Evolutionary conservation across 495 filamentous ascomycete genomes (phyloP).

Genomic region (Oleoguttula mirabilis): DNA sequence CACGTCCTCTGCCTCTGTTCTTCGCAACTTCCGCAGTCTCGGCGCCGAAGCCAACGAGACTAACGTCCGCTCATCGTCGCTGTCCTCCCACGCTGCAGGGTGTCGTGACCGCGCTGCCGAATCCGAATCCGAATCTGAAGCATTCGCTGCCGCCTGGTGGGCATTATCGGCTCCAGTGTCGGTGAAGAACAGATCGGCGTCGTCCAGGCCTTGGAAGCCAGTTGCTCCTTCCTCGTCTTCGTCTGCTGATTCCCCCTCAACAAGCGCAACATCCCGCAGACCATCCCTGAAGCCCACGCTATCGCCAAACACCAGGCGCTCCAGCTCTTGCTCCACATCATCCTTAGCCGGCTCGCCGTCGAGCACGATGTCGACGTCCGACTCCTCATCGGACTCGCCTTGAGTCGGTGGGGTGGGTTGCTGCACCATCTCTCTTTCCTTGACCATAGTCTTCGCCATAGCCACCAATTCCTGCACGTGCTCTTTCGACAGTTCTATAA

Average conservation of each 20-base stretch:
- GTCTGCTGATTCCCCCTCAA: constrained; percentile 27
- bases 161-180: constrained; percentile 47
- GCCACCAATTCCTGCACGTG: too few relatives aligned
- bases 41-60: constrained; percentile 66
- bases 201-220: constrained; percentile 39
- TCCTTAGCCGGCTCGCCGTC: constrained; percentile 50
- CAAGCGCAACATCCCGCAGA: constrained; percentile 37
- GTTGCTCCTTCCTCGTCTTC: constrained; percentile 26
- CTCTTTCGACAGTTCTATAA: too few relatives aligned
- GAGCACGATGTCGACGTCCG: constrained; percentile 7
- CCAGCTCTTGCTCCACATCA: constrained; percentile 68
- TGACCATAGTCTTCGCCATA: neutral
- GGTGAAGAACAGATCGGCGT: constrained; percentile 63
- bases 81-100: constrained; percentile 78
- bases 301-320: constrained; percentile 76
- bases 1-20: constrained; percentile 69
- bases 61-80: constrained; percentile 79
- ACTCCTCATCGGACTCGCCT: constrained; percentile 13
- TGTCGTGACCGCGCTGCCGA: constrained; percentile 31
- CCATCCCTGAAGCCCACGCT: constrained; percentile 63
- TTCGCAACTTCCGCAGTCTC: constrained; percentile 67
- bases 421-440: constrained; percentile 4
- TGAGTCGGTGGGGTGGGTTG: constrained; percentile 13
- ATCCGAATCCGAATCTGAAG: constrained; percentile 18
- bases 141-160: constrained; percentile 26